phyloP scores from a whole-genome alignment of 345 rosid species.

The Heritiera fomes region DNA sequence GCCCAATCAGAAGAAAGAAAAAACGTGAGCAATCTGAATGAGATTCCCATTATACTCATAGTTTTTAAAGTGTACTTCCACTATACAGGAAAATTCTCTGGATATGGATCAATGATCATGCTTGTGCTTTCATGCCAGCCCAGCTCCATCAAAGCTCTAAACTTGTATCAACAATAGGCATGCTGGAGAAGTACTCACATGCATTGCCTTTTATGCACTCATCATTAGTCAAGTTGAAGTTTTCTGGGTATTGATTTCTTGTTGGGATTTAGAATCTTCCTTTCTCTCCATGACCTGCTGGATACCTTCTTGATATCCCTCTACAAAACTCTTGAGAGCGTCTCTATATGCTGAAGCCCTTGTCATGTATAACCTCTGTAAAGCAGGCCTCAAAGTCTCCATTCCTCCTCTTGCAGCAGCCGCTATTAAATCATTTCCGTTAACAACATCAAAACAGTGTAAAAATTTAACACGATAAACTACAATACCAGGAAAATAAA shows the following conservation, averaged over 20 bases:
- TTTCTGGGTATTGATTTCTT: constrained; percentile 11
- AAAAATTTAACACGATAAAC: constrained; percentile 6
- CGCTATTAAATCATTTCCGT: constrained; percentile 41
- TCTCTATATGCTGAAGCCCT: constrained; percentile 84
- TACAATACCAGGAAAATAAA: constrained; percentile 1
- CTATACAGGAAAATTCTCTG: constrained; percentile 20
- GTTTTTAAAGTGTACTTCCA: constrained; percentile 14
- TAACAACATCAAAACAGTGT: constrained; percentile 11
- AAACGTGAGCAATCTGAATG: background rate
- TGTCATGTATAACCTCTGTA: constrained; percentile 87
- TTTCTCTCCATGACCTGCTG: constrained; percentile 24
- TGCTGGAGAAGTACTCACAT: constrained; percentile 19
- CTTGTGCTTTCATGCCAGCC: constrained; percentile 21
- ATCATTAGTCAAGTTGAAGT: background rate
- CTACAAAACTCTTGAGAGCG: constrained; percentile 47
- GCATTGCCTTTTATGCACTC: background rate
- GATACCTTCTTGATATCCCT: constrained; percentile 28
- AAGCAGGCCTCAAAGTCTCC: constrained; percentile 87
- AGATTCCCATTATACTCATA: constrained; percentile 8
- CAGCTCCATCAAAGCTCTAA: constrained; percentile 11
- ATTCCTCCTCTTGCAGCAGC: constrained; percentile 94
- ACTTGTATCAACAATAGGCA: background rate
- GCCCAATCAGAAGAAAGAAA: constrained; percentile 3
- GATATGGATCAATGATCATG: constrained; percentile 13
- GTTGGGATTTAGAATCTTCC: constrained; percentile 21